Base-by-base conservation (phyloP, 2,329 filamentous ascomycete genomes). In the Diaporthe capsici region DNA sequence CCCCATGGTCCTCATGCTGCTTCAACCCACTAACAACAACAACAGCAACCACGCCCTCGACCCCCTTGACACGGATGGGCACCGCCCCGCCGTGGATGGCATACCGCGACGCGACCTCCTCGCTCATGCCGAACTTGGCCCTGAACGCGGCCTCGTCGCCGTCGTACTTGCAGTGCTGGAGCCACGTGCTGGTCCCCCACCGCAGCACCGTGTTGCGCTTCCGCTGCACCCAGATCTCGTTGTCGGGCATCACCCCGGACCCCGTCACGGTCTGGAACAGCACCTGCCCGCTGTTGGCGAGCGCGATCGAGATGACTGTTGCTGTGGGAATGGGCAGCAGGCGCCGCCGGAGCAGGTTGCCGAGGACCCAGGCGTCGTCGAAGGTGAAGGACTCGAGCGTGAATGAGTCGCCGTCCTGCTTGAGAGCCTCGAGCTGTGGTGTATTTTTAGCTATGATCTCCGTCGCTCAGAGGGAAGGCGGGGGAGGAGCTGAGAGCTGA, bases 31-130 rank as follows among this genome's bases (percentile, higher is more conserved):
- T 94, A 1, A 96, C 93, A 25, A 95, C 91, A 34, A 95, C 91
- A 1, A 95, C 92, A 0, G 90, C 94, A 12, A 95, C 92, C 4
- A 95, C 85, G 0, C 94, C 94, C 84, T 96, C 94, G 1, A 96
- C 93, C 0, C 93, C 93, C 72, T 86, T 85, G 9, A 96, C 94
- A 10, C 91, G 88, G 44, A 96, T 89, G 0, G 94, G 94, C 77
- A 94, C 91, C 0, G 88, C 94, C 31, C 94, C 94, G 0, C 94
- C 94, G 83, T 96, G 94, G 77, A 95, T 94, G 1, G 94, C 94
- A 85, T 94, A 96, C 44, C 90, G 86, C 72, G 88, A 87, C 2
- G 88, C 89, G 22, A 87, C 86, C 68, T 88, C 88, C 55, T 42
- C 84, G 8, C 89, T 88, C 80, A 96, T 85, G 47, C 88, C 91